phyloP scores from a whole-genome alignment of 2,329 filamentous ascomycete genomes.

The Neopestalotiopsis sp. region DNA sequence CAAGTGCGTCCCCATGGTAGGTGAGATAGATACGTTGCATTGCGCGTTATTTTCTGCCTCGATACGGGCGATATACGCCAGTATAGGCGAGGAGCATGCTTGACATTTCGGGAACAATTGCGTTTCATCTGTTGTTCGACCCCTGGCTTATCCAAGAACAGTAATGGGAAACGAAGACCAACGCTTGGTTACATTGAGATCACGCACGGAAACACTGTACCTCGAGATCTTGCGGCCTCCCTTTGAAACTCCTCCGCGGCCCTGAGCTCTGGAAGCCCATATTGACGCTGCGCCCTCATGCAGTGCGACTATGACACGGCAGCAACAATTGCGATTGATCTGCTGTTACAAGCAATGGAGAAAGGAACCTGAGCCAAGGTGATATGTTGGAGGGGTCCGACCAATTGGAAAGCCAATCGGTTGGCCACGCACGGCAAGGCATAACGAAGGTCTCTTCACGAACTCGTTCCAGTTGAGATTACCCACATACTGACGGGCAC shows the following conservation, averaged over 20 bases:
- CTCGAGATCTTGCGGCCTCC: slow-evolving; percentile 38
- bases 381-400: background rate
- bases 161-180: slow-evolving; percentile 39
- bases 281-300: slow-evolving; percentile 32
- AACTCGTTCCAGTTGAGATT: background rate
- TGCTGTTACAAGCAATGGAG: background rate
- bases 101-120: slow-evolving; percentile 5
- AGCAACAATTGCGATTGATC: background rate
- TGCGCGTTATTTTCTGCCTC: background rate
- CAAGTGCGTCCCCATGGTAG: background rate
- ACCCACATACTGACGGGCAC: background rate
- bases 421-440: background rate
- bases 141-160: slow-evolving; percentile 33
- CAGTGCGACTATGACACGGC: slow-evolving; percentile 28
- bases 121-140: background rate
- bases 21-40: slow-evolving; percentile 8
- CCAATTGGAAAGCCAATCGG: slow-evolving; percentile 11
- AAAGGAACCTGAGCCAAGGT: background rate
- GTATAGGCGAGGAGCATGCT: background rate
- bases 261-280: slow-evolving; percentile 35
- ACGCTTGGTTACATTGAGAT: slow-evolving; percentile 38
- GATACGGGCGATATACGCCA: background rate
- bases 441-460: background rate
- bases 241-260: slow-evolving; percentile 27
- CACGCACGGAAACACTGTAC: slow-evolving; percentile 36